Percentiles rank a stretch among this genome's conserved stretches.
Conservation (phyloP, 2,329 filamentous ascomycete species). For the Pseudocercospora crystallina region DNA sequence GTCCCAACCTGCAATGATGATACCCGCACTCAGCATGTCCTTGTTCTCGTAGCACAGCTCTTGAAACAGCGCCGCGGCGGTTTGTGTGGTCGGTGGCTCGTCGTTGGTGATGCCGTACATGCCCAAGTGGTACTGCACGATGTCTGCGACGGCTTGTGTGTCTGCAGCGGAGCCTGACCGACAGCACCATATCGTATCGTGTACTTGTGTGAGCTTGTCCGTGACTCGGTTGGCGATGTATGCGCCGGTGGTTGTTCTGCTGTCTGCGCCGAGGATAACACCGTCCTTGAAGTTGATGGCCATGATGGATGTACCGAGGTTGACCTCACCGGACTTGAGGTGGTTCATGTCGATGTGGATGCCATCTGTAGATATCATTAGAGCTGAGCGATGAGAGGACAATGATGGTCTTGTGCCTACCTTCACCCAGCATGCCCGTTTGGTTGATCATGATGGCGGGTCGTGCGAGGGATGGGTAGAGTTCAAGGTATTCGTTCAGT, state of each 20-base stretch:
- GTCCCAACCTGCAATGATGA: conserved; percentile 99
- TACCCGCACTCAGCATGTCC: conserved; percentile 85
- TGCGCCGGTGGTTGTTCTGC: conserved; percentile 91
- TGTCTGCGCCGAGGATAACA: conserved; percentile 96
- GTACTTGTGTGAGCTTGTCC: conserved; percentile 97
- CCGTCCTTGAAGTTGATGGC: conserved; percentile 98
- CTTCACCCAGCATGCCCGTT: conserved; percentile 44
- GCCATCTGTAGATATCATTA: conserved; percentile 66
- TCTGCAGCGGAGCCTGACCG: conserved; percentile 95
- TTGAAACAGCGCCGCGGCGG: conserved; percentile 92
- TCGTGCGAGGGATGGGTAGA: not conserved
- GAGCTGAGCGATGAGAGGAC: not conserved
- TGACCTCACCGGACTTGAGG: conserved; percentile 97
- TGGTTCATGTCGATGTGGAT: conserved; percentile 99
- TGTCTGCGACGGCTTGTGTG: conserved; percentile 96
- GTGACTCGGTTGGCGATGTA: conserved; percentile 99
- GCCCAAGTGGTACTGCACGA: conserved; percentile 93
- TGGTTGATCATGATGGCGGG: conserved; percentile 35
- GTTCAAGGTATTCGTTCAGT: not conserved
- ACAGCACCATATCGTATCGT: conserved; percentile 99
- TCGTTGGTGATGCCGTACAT: conserved; percentile 89
- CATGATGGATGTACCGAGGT: conserved; percentile 99
- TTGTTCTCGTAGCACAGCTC: conserved; percentile 99
- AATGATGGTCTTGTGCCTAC: conserved; percentile 25
- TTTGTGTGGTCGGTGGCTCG: conserved; percentile 89